Evolutionary conservation across 1,284 basidiomycete species (phyloP).

Genomic region (Ganoderma boninense): DNA sequence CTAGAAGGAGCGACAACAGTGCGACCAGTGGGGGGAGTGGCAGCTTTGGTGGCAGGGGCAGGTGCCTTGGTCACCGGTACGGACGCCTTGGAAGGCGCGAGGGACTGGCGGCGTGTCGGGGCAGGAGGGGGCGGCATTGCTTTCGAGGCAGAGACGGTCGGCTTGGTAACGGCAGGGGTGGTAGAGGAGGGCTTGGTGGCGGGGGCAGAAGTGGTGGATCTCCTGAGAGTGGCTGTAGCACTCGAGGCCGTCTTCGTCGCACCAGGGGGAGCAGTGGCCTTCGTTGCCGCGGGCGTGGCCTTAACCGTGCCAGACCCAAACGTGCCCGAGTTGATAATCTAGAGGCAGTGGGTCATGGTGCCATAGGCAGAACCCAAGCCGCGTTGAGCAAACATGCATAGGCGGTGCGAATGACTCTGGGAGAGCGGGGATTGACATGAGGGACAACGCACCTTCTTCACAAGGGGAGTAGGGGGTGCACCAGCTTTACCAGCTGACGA

Average conservation of each 20-base stretch:
- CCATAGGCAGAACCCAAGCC: slow-evolving; percentile 12
- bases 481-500: slow-evolving; percentile 47
- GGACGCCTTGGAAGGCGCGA: slow-evolving; percentile 45
- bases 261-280: slow-evolving; percentile 50
- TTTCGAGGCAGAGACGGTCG: slow-evolving; percentile 48
- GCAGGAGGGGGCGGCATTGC: slow-evolving; percentile 33
- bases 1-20: slow-evolving; percentile 22
- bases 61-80: slow-evolving; percentile 57
- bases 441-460: slow-evolving; percentile 66
- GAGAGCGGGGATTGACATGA: slow-evolving; percentile 5
- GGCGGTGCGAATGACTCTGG: neutral
- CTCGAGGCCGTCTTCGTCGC: slow-evolving; percentile 42
- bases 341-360: slow-evolving; percentile 16
- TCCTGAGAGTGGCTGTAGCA: slow-evolving; percentile 55
- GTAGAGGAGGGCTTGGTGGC: slow-evolving; percentile 49
- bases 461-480: slow-evolving; percentile 58
- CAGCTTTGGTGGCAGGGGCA: slow-evolving; percentile 34
- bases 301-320: slow-evolving; percentile 69
- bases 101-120: slow-evolving; percentile 37
- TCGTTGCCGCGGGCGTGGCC: slow-evolving; percentile 49
- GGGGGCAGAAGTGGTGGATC: slow-evolving; percentile 51
- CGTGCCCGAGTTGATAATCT: slow-evolving; percentile 75
- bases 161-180: slow-evolving; percentile 41
- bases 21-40: slow-evolving; percentile 10
- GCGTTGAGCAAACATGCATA: slow-evolving; percentile 15